These are phyloP conservation scores for Aspergillus nanangensis DNA, from an alignment of 495 filamentous ascomycete species.

Conservation along the genomic window DNA sequence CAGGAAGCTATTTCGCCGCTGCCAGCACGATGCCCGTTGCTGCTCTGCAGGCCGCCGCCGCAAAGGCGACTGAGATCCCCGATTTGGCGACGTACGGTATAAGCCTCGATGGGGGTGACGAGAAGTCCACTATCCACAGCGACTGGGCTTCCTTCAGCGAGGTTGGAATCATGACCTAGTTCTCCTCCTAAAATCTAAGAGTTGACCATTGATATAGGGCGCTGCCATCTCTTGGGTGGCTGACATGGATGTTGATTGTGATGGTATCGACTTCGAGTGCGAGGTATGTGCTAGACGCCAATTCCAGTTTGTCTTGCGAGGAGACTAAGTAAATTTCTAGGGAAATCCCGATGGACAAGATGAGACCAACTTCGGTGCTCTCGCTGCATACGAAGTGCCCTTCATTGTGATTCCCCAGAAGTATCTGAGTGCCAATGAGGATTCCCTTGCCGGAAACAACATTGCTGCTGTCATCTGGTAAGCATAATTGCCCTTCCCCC, in stretches of 20 bases:
- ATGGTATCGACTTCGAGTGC: conserved; percentile 31
- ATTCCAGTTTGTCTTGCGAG: too few species aligned
- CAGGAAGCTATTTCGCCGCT: conserved; percentile 25
- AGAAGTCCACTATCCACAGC: conserved; percentile 23
- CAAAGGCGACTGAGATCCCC: conserved; percentile 18
- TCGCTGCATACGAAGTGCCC: conserved; percentile 35
- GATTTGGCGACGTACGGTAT: conserved; percentile 23
- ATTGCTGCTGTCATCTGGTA: conserved; percentile 38
- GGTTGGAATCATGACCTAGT: conserved; percentile 13
- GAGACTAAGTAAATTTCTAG: conserved; percentile 6
- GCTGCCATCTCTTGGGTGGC: conserved; percentile 31
- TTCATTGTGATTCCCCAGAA: conserved; percentile 34
- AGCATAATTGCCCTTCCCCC: background rate
- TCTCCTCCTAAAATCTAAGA: background rate
- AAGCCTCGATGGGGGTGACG: conserved; percentile 9
- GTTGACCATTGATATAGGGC: conserved; percentile 17
- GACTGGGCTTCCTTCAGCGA: conserved; percentile 26
- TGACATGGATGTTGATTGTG: conserved; percentile 40
- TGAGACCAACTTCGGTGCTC: conserved; percentile 31
- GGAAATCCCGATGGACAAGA: conserved; percentile 30
- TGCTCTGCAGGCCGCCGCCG: conserved; percentile 22
- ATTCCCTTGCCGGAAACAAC: conserved; percentile 28
- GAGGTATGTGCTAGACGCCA: conserved; percentile 9
- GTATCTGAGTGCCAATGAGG: conserved; percentile 20
- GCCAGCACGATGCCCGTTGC: conserved; percentile 19